Evolutionary conservation across 495 filamentous ascomycete species (phyloP), one percentile per base, ranked within the genome.

Genomic region (Penicillium paxilli): DNA sequence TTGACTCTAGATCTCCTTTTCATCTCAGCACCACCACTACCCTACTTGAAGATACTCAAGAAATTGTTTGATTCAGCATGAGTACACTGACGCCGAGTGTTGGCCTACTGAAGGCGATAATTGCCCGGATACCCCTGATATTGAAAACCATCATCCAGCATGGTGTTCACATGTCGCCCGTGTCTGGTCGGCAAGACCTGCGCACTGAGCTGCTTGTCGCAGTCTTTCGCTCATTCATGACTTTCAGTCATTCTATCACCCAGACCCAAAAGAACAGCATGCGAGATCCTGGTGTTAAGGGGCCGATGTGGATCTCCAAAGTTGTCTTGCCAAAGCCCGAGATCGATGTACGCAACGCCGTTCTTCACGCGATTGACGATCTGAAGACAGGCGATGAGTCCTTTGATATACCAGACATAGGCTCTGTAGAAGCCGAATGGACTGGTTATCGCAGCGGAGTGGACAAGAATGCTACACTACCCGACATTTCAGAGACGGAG

Each of bases 351-450:
- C 80, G 83, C 44, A 72, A 84, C 25, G 68, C 86, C 0, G 64
- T 91, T 5, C 72, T 82, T 37, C 69, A 67, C 28, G 89, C 82
- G 6, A 86, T 96, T 54, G 77, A 88, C 24, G 78, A 77, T 4
- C 68, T 94, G 65, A 80, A 80, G 54, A 65, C 74, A 14, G 71
- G 71, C 4, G 69, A 67, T 14, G 69, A 76, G 55, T 74, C 69
- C 3, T 81, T 80, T 44, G 70, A 73, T 57, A 65, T 84, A 35
- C 84, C 88, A 0, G 74, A 72, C 0, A 65, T 86, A 1, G 65
- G 65, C 0, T 72, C 83, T 4, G 83, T 92, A 2, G 87, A 90
- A 60, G 93, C 85, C 3, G 93, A 98, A 66, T 98, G 92, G 93
- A 90, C 89, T 5, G 91, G 88, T 0, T 85, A 87, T 65, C 80